phyloP scores from a whole-genome alignment of 1,284 basidiomycete genomes.

The Abortiporus biennis region DNA sequence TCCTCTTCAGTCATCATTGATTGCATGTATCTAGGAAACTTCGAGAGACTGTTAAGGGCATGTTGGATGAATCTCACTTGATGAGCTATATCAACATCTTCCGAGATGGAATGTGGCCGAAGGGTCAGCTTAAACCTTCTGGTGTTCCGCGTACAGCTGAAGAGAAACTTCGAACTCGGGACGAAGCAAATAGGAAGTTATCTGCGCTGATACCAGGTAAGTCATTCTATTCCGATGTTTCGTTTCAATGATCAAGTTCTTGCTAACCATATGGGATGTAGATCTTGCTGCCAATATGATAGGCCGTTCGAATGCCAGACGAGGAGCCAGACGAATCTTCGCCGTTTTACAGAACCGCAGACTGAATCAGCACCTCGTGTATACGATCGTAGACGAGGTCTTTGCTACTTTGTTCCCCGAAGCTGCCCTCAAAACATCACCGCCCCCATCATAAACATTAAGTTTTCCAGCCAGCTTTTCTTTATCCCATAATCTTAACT shows the following conservation, averaged over 20 bases:
- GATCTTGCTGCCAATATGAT: slow-evolving; percentile 96
- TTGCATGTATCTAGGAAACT: slow-evolving; percentile 71
- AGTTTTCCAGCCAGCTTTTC: too few species aligned
- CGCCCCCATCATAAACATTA: too few species aligned
- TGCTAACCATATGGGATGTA: slow-evolving; percentile 25
- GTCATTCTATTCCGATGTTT: slow-evolving; percentile 12
- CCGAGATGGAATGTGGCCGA: slow-evolving; percentile 78
- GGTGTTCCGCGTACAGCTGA: slow-evolving; percentile 64
- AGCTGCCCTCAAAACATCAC: too few species aligned
- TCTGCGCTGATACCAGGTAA: slow-evolving; percentile 86
- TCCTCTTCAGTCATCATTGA: neutral
- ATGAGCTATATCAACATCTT: slow-evolving; percentile 62
- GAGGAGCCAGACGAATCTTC: slow-evolving; percentile 88
- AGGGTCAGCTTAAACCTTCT: slow-evolving; percentile 63
- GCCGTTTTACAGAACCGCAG: slow-evolving; percentile 89
- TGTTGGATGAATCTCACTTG: slow-evolving; percentile 63
- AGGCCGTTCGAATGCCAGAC: slow-evolving; percentile 86
- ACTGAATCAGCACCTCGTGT: slow-evolving; percentile 88
- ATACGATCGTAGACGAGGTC: slow-evolving; percentile 88
- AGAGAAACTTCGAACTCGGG: slow-evolving; percentile 74
- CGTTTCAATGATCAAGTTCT: neutral
- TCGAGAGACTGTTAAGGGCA: slow-evolving; percentile 65
- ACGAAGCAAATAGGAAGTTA: slow-evolving; percentile 84
- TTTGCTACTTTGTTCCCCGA: too few species aligned
- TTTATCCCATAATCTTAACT: too few species aligned